Percentiles rank a stretch among this genome's conserved stretches.
These are phyloP conservation scores for Desmodesmus armatus DNA, from an alignment of 139 green algal genomes.

Conservation along the genomic window DNA sequence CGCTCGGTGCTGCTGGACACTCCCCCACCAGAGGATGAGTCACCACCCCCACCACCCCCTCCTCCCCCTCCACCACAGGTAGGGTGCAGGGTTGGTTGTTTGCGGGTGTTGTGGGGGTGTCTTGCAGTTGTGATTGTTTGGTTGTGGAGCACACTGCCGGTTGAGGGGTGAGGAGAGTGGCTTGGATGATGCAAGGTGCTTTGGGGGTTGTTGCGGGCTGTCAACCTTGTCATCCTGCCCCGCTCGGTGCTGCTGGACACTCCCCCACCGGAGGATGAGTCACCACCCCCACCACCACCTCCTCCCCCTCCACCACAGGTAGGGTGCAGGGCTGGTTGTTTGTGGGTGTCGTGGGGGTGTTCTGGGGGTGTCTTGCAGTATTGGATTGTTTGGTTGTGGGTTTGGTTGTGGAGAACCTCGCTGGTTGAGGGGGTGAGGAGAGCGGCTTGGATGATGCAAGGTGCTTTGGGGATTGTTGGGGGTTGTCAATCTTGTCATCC, in stretches of 20 bases:
- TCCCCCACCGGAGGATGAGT: conserved; percentile 78
- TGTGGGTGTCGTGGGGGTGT: background rate
- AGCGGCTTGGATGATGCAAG: background rate
- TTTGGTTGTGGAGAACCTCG: too few relatives aligned
- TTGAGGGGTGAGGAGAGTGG: too few relatives aligned
- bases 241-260: conserved; percentile 74
- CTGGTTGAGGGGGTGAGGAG: too few relatives aligned
- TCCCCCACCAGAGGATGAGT: conserved; percentile 78
- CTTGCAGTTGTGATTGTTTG: too few relatives aligned
- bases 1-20: conserved; percentile 74
- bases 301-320: conserved; percentile 85
- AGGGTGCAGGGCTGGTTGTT: background rate
- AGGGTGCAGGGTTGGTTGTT: background rate
- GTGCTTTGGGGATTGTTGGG: background rate
- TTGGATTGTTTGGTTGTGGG: too few relatives aligned
- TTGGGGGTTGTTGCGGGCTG: conserved; percentile 88
- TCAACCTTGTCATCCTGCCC: conserved; percentile 97
- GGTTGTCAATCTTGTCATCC: conserved; percentile 97
- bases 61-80: conserved; percentile 85
- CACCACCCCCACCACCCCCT: conserved; percentile 83
- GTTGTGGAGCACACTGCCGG: too few relatives aligned
- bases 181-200: too few relatives aligned
- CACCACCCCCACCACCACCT: conserved; percentile 83
- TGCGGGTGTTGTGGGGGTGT: background rate
- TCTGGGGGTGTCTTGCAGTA: background rate